Evolutionary conservation across 2,329 filamentous ascomycete species (phyloP), one percentile per base, ranked within the genome.

Genomic region (Penicillium verrucosum): DNA sequence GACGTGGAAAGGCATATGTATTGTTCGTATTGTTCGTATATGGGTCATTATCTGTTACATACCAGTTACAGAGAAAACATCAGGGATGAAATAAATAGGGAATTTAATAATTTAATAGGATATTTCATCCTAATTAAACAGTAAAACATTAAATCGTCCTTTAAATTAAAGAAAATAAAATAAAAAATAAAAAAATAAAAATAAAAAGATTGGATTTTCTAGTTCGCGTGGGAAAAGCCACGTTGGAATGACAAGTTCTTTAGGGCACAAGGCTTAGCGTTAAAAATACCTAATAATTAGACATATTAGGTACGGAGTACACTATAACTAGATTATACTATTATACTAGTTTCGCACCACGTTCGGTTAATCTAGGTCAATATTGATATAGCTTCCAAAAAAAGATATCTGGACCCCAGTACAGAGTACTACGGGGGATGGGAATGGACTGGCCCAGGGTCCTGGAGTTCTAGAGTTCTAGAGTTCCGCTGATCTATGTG

Each of bases 221-320:
- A 21, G 44, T 32, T 36, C 54, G 54, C 58, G 58, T 60, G 58
- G 54, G 34, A 29, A 29, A 38, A 49, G 46, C 58, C 60, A 60
- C 58, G 58, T 59, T 60, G 55, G 48, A 57, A 53, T 48, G 43
- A 57, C 42, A 38, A 37, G 16, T 25, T 41, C n/a, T 11, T 42
- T 37, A 45, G 50, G 50, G 38, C 43, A 56, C 46, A 51, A 55
- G 53, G 46, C 53, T 51, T 48, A 55, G 53, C 47, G 46, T 45
- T 45, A 56, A 45, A 16, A 42, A 21, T 21, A 21, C 21, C 21
- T 21, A 21, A 21, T 21, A 56, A 43, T 40, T 51, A 44, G 11
- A 41, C 23, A 41, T 27, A 27, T 27, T 21, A 21, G 21, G 18
- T 18, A 18, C 18, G 18, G 18, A 18, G 21, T 21, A 25, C 40